These are phyloP conservation scores for Calonectria pauciramosa DNA, from an alignment of 2,329 filamentous ascomycete species.

Conservation along the genomic window DNA sequence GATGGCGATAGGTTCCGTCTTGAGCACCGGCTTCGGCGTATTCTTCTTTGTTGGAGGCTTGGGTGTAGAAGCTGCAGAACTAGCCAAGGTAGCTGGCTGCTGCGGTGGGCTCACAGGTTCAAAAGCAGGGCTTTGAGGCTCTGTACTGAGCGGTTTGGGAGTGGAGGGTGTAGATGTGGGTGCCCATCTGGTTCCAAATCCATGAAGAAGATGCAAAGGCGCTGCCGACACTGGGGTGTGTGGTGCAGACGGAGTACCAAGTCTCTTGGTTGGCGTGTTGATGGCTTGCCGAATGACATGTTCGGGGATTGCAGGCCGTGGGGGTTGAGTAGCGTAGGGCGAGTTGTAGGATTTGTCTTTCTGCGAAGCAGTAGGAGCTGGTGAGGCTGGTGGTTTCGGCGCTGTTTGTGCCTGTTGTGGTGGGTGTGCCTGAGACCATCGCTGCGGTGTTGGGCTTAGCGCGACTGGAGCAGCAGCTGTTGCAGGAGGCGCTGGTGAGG, in stretches of 20 bases:
- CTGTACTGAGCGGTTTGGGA: conserved; percentile 56
- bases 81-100: conserved; percentile 53
- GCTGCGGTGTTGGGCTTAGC: conserved; percentile 48
- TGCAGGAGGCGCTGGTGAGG: conserved; percentile 46
- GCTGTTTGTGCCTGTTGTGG: conserved; percentile 42
- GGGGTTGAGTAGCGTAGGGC: conserved; percentile 50
- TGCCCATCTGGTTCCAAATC: conserved; percentile 71
- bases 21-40: conserved; percentile 46
- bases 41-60: conserved; percentile 50
- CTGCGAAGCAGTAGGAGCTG: conserved; percentile 41
- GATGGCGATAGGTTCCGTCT: conserved; percentile 37
- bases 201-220: conserved; percentile 48
- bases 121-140: conserved; percentile 65
- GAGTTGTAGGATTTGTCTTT: conserved; percentile 47
- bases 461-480: conserved; percentile 37
- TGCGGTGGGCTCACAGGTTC: conserved; percentile 72
- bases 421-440: conserved; percentile 49
- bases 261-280: conserved; percentile 50
- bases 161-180: conserved; percentile 70
- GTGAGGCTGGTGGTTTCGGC: conserved; percentile 40
- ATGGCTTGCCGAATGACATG: conserved; percentile 57
- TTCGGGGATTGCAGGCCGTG: conserved; percentile 56
- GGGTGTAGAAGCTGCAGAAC: conserved; percentile 46
- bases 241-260: conserved; percentile 50
- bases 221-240: conserved; percentile 52